Percentiles rank a stretch among this genome's conserved stretches.
Conservation (phyloP, 345 rosid species). For the Citrus mangshanensis region DNA sequence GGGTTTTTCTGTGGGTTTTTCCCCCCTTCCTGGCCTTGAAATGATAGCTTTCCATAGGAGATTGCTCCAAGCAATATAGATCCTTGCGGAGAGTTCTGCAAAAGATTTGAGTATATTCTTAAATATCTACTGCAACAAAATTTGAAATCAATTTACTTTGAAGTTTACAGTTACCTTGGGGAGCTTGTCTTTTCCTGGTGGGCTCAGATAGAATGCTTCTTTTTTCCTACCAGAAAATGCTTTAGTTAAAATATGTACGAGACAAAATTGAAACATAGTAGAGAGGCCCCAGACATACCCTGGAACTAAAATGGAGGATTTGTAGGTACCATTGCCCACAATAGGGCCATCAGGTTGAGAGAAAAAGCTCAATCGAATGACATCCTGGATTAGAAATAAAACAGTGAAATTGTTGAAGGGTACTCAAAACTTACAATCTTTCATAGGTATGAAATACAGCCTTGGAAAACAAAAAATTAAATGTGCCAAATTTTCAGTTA, state of each 20-base stretch:
- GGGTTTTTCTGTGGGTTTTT: slow-evolving; percentile 66
- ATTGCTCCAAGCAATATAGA: slow-evolving; percentile 75
- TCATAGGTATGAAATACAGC: neutral
- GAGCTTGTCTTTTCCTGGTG: slow-evolving; percentile 78
- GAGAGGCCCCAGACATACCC: slow-evolving; percentile 49
- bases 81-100: slow-evolving; percentile 82
- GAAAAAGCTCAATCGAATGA: slow-evolving; percentile 64
- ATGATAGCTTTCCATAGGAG: slow-evolving; percentile 71
- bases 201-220: slow-evolving; percentile 87
- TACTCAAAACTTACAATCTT: neutral
- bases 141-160: neutral
- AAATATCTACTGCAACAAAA: neutral
- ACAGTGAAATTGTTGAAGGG: neutral
- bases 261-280: slow-evolving; percentile 9
- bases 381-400: slow-evolving; percentile 50
- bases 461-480: neutral
- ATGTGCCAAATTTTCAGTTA: neutral
- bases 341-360: slow-evolving; percentile 95
- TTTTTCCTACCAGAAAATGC: slow-evolving; percentile 50
- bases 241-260: slow-evolving; percentile 17
- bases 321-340: slow-evolving; percentile 82
- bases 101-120: slow-evolving; percentile 6
- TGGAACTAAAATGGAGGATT: slow-evolving; percentile 74
- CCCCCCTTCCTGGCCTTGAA: slow-evolving; percentile 40
- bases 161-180: slow-evolving; percentile 45